Evolutionary conservation across 306 rosid species (phyloP).

Genomic region (Medicago truncatula): MtrunA17r5.0-ANR NC_053045.1:46203001-46203500

Average conservation of each 20-base stretch:
- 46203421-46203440: conserved; percentile 58
- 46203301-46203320: not conserved
- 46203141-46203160: not conserved
- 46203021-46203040: conserved; percentile 7
- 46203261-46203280: too few relatives aligned
- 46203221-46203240: too few relatives aligned
- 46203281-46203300: too few relatives aligned
- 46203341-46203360: conserved; percentile 5
- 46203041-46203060: conserved; percentile 8
- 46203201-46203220: too few relatives aligned
- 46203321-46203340: conserved; percentile 39
- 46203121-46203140: conserved; percentile 25
- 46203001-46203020: conserved; percentile 7
- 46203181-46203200: not conserved
- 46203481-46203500: conserved; percentile 79
- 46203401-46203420: conserved; percentile 57
- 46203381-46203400: conserved; percentile 52
- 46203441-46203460: conserved; percentile 75
- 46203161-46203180: conserved; percentile 18
- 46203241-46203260: too few relatives aligned
- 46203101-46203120: conserved; percentile 12
- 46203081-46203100: conserved; percentile 30
- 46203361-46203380: conserved; percentile 40
- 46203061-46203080: too few relatives aligned
- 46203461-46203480: conserved; percentile 64